Conservation (phyloP, 2,329 filamentous ascomycete species). For the Aphanoascus verrucosus region DNA sequence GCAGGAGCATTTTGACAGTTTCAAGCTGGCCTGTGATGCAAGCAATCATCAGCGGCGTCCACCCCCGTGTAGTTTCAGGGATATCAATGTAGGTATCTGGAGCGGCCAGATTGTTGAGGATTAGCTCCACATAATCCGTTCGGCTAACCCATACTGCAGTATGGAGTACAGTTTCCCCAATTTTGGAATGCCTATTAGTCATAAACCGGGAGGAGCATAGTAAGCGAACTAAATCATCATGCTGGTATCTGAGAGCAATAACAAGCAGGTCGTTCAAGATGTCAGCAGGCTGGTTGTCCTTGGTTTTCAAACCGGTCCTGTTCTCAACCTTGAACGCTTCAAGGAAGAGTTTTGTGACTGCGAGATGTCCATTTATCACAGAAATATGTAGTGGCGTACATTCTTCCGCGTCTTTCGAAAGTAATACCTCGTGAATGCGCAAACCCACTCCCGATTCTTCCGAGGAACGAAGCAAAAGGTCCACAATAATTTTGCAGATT, state of each 20-base stretch:
- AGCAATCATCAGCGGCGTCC: slow-evolving; percentile 29
- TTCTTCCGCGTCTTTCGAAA: slow-evolving; percentile 6
- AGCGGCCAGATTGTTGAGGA: slow-evolving; percentile 7
- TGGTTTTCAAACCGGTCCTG: background rate
- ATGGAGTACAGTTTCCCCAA: slow-evolving; percentile 20
- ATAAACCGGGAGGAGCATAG: slow-evolving; percentile 11
- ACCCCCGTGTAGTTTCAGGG: slow-evolving; percentile 19
- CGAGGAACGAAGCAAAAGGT: slow-evolving; percentile 1
- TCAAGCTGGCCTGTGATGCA: slow-evolving; percentile 21
- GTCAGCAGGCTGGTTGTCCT: background rate
- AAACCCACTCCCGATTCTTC: background rate
- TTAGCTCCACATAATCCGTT: slow-evolving; percentile 15
- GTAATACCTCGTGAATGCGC: background rate
- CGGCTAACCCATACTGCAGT: slow-evolving; percentile 19
- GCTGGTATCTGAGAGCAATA: slow-evolving; percentile 13
- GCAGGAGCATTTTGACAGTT: slow-evolving; percentile 22
- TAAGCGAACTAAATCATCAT: slow-evolving; percentile 14
- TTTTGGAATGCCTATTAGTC: slow-evolving; percentile 7
- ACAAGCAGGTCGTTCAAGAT: slow-evolving; percentile 8
- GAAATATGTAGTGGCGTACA: slow-evolving; percentile 15
- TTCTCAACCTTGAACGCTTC: background rate
- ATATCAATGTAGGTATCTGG: slow-evolving; percentile 15
- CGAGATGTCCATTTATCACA: slow-evolving; percentile 12
- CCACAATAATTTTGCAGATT: slow-evolving; percentile 12
- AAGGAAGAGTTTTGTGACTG: slow-evolving; percentile 10